These are phyloP conservation scores for Serendipita sp. DNA, from an alignment of 768 basidiomycete genomes.

Conservation along the genomic window DNA sequence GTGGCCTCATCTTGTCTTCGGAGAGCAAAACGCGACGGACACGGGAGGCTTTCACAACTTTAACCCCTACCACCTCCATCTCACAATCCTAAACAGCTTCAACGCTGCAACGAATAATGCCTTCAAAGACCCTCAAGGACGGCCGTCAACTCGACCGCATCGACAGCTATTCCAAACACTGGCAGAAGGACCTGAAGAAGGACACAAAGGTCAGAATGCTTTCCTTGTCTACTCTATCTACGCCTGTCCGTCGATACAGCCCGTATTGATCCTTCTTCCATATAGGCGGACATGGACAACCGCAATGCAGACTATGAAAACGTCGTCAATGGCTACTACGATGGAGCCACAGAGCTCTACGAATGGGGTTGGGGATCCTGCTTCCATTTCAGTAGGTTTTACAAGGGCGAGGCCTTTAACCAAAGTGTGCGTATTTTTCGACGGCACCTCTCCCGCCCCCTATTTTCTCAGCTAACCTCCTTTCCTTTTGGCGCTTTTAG, in stretches of 20 bases:
- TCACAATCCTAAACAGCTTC: not conserved
- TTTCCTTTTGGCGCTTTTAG: constrained; percentile 40
- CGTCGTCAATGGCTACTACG: constrained; percentile 95
- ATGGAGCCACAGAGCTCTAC: constrained; percentile 89
- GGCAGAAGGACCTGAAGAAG: constrained; percentile 65
- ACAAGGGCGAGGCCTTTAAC: constrained; percentile 51
- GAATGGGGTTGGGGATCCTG: constrained; percentile 86
- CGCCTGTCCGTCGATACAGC: not conserved
- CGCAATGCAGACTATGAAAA: constrained; percentile 76
- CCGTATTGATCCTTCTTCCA: not conserved
- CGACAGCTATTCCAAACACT: constrained; percentile 78
- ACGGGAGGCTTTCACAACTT: not conserved
- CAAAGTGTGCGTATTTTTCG: constrained; percentile 14
- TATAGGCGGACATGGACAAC: constrained; percentile 39
- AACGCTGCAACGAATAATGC: not conserved
- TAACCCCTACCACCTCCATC: not conserved
- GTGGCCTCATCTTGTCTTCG: not conserved
- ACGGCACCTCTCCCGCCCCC: not conserved
- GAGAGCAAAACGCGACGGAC: not conserved
- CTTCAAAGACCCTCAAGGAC: constrained; percentile 21
- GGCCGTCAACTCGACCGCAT: constrained; percentile 54
- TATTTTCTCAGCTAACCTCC: constrained; percentile 11
- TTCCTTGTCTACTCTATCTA: not conserved
- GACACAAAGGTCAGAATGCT: constrained; percentile 32
- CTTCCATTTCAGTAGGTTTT: constrained; percentile 97